Evolutionary conservation across 2,329 filamentous ascomycete genomes (phyloP).

Genomic region (Leptographium lundbergii): DNA sequence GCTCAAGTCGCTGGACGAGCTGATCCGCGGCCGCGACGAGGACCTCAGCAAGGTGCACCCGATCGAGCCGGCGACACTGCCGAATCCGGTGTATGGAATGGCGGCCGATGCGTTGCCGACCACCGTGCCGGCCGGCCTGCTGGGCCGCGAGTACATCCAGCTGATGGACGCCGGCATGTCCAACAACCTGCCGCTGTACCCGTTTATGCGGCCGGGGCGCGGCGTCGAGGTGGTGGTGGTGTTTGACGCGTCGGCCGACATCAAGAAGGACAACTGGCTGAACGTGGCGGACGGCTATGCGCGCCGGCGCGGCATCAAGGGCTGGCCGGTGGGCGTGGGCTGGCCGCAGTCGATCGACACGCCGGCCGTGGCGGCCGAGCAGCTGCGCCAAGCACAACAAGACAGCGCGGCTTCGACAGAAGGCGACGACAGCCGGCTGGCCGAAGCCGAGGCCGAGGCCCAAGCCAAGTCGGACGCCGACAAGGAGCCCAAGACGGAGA

Average conservation of each 20-base stretch:
- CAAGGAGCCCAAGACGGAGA: constrained; percentile 1
- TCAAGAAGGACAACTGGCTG: constrained; percentile 92
- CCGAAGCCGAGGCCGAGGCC: constrained; percentile 36
- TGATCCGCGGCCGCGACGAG: constrained; percentile 71
- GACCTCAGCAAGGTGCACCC: constrained; percentile 88
- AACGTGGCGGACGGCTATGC: constrained; percentile 90
- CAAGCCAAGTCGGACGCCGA: constrained; percentile 12
- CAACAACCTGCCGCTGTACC: constrained; percentile 94
- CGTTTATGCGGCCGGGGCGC: constrained; percentile 74
- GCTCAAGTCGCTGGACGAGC: constrained; percentile 62
- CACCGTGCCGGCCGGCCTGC: constrained; percentile 67
- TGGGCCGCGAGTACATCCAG: constrained; percentile 57
- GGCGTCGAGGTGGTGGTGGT: constrained; percentile 83
- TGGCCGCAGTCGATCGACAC: constrained; percentile 62
- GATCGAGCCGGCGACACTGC: constrained; percentile 80
- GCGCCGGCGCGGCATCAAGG: constrained; percentile 75
- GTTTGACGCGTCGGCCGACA: constrained; percentile 90
- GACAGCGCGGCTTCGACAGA: constrained; percentile 41
- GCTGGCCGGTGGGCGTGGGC: constrained; percentile 89
- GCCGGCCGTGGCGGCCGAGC: constrained; percentile 44
- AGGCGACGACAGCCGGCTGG: constrained; percentile 51
- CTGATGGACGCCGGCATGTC: constrained; percentile 98
- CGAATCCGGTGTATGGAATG: constrained; percentile 82
- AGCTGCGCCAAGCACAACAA: constrained; percentile 48
- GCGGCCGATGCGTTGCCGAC: constrained; percentile 54